phyloP scores from a whole-genome alignment of 1,284 basidiomycete genomes.

The Puccinia novopanici region DNA sequence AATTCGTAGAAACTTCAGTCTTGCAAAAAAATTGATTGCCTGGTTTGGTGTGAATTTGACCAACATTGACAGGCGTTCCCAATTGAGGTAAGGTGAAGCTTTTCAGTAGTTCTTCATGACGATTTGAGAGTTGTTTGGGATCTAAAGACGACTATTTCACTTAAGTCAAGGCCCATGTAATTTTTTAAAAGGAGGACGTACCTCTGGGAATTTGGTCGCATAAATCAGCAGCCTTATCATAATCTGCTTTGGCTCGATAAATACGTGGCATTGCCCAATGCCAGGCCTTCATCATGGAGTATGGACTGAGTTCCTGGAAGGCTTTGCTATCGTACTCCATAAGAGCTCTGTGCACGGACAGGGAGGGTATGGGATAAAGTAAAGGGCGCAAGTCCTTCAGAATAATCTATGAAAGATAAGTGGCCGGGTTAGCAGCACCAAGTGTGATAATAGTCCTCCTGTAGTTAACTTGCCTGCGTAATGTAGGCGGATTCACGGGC shows the following conservation, averaged over 20 bases:
- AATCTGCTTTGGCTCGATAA: conserved; percentile 65
- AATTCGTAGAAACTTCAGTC: conserved; percentile 7
- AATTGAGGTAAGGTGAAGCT: conserved; percentile 15
- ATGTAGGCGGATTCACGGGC: conserved; percentile 38
- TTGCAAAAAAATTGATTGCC: conserved; percentile 1
- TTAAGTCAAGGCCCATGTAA: conserved; percentile 18
- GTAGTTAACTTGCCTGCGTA: conserved; percentile 16
- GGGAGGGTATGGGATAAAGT: conserved; percentile 68
- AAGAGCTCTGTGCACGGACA: conserved; percentile 59
- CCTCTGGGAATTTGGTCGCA: conserved; percentile 61
- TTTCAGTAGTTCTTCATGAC: not conserved
- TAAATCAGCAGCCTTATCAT: conserved; percentile 67
- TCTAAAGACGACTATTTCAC: not conserved
- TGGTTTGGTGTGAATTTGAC: not conserved
- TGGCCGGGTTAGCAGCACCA: conserved; percentile 55
- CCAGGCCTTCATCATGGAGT: conserved; percentile 72
- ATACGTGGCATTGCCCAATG: conserved; percentile 68
- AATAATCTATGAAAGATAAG: conserved; percentile 71
- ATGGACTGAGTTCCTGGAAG: conserved; percentile 65
- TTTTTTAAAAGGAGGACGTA: not conserved
- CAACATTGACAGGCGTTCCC: conserved; percentile 38
- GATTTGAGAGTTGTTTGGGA: conserved; percentile 34
- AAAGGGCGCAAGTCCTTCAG: conserved; percentile 78
- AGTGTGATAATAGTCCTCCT: not conserved
- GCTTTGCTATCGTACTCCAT: conserved; percentile 66